Base-by-base conservation (phyloP, 2,329 filamentous ascomycete genomes). In the Ophiostoma montium region DNA sequence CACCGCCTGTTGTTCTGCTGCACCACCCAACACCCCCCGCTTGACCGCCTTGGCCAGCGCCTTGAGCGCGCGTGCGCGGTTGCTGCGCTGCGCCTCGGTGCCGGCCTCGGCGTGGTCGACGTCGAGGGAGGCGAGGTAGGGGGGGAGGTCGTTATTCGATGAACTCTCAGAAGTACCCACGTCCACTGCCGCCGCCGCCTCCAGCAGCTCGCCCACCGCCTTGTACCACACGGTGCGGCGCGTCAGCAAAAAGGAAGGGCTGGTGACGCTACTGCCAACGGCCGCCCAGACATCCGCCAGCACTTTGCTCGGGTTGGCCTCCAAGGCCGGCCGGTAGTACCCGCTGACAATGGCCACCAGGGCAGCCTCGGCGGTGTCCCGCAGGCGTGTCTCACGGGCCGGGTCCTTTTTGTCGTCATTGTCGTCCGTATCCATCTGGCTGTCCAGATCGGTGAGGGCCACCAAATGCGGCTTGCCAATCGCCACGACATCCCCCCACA, bases 391-490 rank as follows among this genome's bases (percentile, higher is more conserved):
- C 33, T 71, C 69, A 32, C 45, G 47, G 2, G 51, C 65, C 65
- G 51, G 49, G 35, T 52, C 50, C 15, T 49, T 49, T 9, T 50
- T 50, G n/a, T n/a, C n/a, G n/a, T n/a, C n/a, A n/a, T 3, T 19
- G 35, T 21, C 45, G 31, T 5, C 30, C 41, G 16, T 11, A 3
- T 11, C 5, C 32, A 27, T 21, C 21, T n/a, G n/a, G 38, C 39
- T 46, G 44, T 53, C 50, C 0, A 50, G 11, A 16, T 54, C 49
- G 43, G 49, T 53, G 30, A 75, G 57, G 27, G 79, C 74, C 39
- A 81, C 76, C 32, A 94, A 63, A 42, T 81, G 67, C 1, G 77
- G 74, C 27, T 66, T 68, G 12, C 85, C 76, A 47, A 94, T 75
- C 6, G 70, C 70, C 4, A 76, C 69, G 5, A 84, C 80, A 23